Conservation (phyloP, 306 rosid genomes). For the Rosa lucieae region DNA sequence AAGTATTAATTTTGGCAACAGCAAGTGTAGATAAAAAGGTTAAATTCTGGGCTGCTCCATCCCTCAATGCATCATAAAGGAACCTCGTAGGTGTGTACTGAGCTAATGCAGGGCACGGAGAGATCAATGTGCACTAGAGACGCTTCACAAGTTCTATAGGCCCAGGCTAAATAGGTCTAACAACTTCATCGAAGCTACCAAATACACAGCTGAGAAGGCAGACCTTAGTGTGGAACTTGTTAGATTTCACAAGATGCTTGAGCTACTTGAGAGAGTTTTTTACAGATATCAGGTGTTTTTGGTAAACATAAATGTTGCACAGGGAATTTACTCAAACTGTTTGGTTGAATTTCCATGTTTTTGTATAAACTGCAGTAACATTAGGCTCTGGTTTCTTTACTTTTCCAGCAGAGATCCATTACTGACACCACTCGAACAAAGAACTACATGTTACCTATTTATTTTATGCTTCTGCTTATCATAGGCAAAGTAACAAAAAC, state of each 20-base stretch:
- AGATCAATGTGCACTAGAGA: neutral
- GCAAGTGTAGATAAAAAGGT: conserved; percentile 91
- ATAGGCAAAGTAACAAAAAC: neutral
- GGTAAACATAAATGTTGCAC: neutral
- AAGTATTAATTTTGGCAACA: conserved; percentile 68
- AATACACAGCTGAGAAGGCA: neutral
- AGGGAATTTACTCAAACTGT: neutral
- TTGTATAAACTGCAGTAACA: neutral
- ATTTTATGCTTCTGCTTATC: neutral
- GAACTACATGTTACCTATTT: neutral
- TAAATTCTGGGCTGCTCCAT: conserved; percentile 88
- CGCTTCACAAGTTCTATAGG: neutral
- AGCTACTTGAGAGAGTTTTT: conserved; percentile 6
- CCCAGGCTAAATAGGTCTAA: neutral
- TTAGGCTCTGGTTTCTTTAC: neutral
- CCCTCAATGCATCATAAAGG: conserved; percentile 37
- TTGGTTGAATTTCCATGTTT: neutral
- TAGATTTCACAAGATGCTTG: neutral
- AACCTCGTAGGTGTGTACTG: neutral
- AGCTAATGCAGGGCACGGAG: conserved; percentile 19
- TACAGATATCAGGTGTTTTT: conserved; percentile 1
- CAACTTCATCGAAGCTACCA: neutral
- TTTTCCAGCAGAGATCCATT: neutral
- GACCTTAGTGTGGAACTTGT: neutral
- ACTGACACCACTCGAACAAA: neutral